Conservation (phyloP, 495 filamentous ascomycete genomes). For the Xylaria castorea region DNA sequence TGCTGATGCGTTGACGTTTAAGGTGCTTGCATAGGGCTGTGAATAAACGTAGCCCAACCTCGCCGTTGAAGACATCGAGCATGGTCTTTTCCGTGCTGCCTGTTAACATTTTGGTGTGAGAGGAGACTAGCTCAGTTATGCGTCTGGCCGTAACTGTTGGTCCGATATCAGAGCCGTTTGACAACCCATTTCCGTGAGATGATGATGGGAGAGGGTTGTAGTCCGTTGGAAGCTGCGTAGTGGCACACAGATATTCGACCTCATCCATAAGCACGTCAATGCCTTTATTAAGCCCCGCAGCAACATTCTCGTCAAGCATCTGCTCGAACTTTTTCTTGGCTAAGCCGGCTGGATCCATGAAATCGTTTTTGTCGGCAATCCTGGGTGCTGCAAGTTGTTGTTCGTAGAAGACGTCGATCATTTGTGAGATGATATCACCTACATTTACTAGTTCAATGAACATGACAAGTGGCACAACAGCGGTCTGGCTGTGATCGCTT, state of each 20-base stretch:
- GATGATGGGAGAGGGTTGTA: constrained; percentile 72
- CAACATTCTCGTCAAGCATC: constrained; percentile 97
- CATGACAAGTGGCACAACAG: constrained; percentile 90
- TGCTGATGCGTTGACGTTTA: constrained; percentile 90
- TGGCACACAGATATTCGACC: constrained; percentile 93
- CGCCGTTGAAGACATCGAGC: constrained; percentile 98
- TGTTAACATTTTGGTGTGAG: constrained; percentile 88
- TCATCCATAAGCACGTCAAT: constrained; percentile 99
- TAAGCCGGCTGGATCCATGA: constrained; percentile 85
- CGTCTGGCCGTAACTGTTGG: constrained; percentile 77
- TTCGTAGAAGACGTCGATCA: constrained; percentile 99
- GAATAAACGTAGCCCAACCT: constrained; percentile 93
- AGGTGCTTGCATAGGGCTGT: constrained; percentile 93
- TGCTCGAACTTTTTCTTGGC: constrained; percentile 99
- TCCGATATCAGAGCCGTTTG: constrained; percentile 70
- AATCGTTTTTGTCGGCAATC: constrained; percentile 91
- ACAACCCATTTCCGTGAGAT: constrained; percentile 28
- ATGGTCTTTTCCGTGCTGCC: constrained; percentile 97
- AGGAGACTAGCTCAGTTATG: constrained; percentile 82
- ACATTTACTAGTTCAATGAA: constrained; percentile 98
- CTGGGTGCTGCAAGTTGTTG: constrained; percentile 85
- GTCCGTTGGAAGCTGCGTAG: constrained; percentile 82
- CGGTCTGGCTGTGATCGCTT: constrained; percentile 68
- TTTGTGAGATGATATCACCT: constrained; percentile 96
- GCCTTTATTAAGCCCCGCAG: constrained; percentile 93